These are phyloP conservation scores for Leccinum aurantiacum DNA, from an alignment of 768 basidiomycete species.

Conservation along the genomic window DNA sequence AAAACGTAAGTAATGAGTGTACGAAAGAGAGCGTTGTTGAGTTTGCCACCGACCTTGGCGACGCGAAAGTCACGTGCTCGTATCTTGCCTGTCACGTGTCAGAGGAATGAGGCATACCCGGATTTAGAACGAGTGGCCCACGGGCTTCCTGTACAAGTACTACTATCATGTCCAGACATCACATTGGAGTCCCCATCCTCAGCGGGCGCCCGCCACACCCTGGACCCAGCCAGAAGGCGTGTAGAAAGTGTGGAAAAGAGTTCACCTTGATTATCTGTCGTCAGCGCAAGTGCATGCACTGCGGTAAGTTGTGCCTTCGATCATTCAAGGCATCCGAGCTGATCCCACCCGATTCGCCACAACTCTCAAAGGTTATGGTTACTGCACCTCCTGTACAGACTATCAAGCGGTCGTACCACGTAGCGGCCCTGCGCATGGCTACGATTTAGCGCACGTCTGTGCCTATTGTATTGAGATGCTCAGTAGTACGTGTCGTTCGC, in stretches of 20 bases:
- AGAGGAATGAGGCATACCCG: neutral
- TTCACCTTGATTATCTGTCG: slow-evolving; percentile 67
- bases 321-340: neutral
- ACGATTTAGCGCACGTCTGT: slow-evolving; percentile 67
- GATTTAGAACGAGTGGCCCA: neutral
- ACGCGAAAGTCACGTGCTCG: slow-evolving; percentile 31
- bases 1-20: neutral
- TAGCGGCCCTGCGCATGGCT: slow-evolving; percentile 48
- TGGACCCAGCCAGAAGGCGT: slow-evolving; percentile 36
- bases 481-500: slow-evolving; percentile 45
- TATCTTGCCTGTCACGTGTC: neutral
- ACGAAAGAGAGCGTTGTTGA: neutral
- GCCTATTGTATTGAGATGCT: slow-evolving; percentile 72
- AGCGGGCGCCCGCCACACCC: slow-evolving; percentile 56
- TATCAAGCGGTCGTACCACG: slow-evolving; percentile 81
- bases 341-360: neutral
- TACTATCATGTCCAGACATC: slow-evolving; percentile 20
- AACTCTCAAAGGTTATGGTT: slow-evolving; percentile 54
- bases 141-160: neutral
- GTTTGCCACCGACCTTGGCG: slow-evolving; percentile 25
- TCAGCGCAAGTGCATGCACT: slow-evolving; percentile 69
- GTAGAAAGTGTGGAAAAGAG: slow-evolving; percentile 74
- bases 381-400: slow-evolving; percentile 73
- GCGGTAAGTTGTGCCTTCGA: slow-evolving; percentile 48
- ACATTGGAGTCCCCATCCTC: slow-evolving; percentile 64